Base-by-base conservation (phyloP, 73 alveolate genomes). In the Paramecium primaurelia region DNA sequence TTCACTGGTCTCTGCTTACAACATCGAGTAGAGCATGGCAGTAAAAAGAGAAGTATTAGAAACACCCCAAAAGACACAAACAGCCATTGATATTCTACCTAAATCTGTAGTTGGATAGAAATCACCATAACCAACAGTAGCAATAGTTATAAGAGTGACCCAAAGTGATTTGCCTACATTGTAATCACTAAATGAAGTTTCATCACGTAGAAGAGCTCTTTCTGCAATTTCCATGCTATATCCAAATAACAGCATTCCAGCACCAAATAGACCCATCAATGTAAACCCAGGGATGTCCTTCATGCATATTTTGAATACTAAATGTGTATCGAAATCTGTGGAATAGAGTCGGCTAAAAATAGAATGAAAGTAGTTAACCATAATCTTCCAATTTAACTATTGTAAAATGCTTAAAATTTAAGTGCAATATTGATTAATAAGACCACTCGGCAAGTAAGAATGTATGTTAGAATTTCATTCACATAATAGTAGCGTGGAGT, bases 111-210 rank as follows among this genome's bases (percentile, higher is more conserved):
- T 86, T 6, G 92, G 92, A 58, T 58, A 86, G 14, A 86, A 54
- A 59, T 86, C 92, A 12, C 92, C 92, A 58, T 86, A 86, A 3
- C 92, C 92, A 3, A 86, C 71, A 12, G 92, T 86, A 4, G 86
- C 51, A 10, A 86, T 54, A 10, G 92, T 86, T 2, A 86, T 86
- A 14, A 86, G 34, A 36, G 59, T 59, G 8, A 54, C 38, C 92
- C 92, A 86, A 2, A 86, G 68, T 6, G 86, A 58, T 11, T 86
- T 26, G 10, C 30, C 16, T 1, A 80, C 58, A 26, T 28, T 80
- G 14, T 49, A 42, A 42, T 37, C 25, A 1, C 14, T 10, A 80
- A 40, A 42, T 16, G 28, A 22, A 5, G 32, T 25, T 42, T 80
- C 91, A 32, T 32, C 45, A 6, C 91, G 49, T 44, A 26, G 12